Percentiles rank a stretch among this genome's conserved stretches.
These are phyloP conservation scores for Craspedostauros australis DNA, from an alignment of 108 stramenopile species.

Conservation along the genomic window DNA sequence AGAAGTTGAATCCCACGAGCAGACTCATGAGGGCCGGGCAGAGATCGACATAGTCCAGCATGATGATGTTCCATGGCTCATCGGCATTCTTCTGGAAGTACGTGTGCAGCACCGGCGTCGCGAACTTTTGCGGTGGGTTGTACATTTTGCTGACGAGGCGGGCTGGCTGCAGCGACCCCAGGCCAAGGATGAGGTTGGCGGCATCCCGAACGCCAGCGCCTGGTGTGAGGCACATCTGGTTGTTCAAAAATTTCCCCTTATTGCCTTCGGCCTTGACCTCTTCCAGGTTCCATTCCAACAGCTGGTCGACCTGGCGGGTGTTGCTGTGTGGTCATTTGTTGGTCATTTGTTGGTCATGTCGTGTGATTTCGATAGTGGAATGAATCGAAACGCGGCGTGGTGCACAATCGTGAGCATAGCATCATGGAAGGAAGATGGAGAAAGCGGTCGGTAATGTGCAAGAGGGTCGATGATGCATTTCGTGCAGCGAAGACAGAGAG, in stretches of 20 bases:
- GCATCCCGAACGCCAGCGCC: constrained; percentile 32
- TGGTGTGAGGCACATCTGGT: constrained; percentile 45
- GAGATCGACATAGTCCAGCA: constrained; percentile 41
- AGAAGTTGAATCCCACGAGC: constrained; percentile 42
- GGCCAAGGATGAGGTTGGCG: constrained; percentile 22
- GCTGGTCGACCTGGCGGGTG: constrained; percentile 28
- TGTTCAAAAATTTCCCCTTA: constrained; percentile 26
- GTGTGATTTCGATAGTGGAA: too few relatives aligned
- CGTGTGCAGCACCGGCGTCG: constrained; percentile 24
- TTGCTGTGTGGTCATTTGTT: constrained; percentile 28
- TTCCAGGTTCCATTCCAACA: constrained; percentile 36
- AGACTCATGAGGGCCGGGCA: constrained; percentile 35
- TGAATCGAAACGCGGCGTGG: too few relatives aligned
- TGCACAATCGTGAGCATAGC: too few relatives aligned
- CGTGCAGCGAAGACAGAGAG: too few relatives aligned
- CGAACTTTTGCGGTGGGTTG: constrained; percentile 27
- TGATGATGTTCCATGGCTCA: constrained; percentile 40
- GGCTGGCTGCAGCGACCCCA: constrained; percentile 30
- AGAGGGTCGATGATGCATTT: too few relatives aligned
- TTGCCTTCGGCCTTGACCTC: constrained; percentile 24
- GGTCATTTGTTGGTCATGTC: too few relatives aligned
- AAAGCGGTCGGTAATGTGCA: too few relatives aligned
- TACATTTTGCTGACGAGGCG: constrained; percentile 34
- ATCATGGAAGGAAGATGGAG: too few relatives aligned
- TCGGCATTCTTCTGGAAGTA: constrained; percentile 32